Percentiles rank a stretch among this genome's conserved stretches.
Conservation (phyloP, 257 asterid species). For the Solanum piurae region DNA sequence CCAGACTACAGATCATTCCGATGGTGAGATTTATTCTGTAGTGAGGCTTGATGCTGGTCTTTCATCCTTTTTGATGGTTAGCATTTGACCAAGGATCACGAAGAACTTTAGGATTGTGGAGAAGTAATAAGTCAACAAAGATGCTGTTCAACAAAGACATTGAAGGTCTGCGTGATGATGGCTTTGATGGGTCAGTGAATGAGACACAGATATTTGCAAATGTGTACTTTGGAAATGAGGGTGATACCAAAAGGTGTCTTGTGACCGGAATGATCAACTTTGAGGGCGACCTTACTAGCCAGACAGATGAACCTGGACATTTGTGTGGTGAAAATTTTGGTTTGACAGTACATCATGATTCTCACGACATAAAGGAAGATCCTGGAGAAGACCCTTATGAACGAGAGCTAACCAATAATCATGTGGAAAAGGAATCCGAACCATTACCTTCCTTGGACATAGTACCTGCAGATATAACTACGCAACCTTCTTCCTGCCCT, state of each 20-base stretch:
- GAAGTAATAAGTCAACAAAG: slow-evolving; percentile 12
- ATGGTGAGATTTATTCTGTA: neutral
- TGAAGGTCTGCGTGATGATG: slow-evolving; percentile 51
- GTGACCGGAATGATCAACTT: slow-evolving; percentile 27
- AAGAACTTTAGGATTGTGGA: neutral
- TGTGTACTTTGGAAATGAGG: slow-evolving; percentile 44
- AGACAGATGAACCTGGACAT: neutral
- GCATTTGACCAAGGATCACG: neutral
- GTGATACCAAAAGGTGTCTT: slow-evolving; percentile 23
- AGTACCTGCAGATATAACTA: slow-evolving; percentile 24
- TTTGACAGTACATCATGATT: neutral
- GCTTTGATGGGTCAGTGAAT: slow-evolving; percentile 49
- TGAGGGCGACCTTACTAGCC: slow-evolving; percentile 9
- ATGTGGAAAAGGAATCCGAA: slow-evolving; percentile 21
- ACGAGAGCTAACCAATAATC: slow-evolving; percentile 27
- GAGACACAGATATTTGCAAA: slow-evolving; percentile 54
- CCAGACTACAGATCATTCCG: neutral
- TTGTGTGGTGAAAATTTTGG: neutral
- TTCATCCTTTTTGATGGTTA: neutral
- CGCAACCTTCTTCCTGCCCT: slow-evolving; percentile 20
- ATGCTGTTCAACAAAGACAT: slow-evolving; percentile 45
- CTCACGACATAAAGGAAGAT: slow-evolving; percentile 4
- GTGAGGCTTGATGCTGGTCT: neutral
- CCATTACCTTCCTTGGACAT: slow-evolving; percentile 31
- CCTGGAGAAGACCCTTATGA: slow-evolving; percentile 16